phyloP scores from a whole-genome alignment of 163 green algal genomes.

The Scenedesmus sp. region DNA sequence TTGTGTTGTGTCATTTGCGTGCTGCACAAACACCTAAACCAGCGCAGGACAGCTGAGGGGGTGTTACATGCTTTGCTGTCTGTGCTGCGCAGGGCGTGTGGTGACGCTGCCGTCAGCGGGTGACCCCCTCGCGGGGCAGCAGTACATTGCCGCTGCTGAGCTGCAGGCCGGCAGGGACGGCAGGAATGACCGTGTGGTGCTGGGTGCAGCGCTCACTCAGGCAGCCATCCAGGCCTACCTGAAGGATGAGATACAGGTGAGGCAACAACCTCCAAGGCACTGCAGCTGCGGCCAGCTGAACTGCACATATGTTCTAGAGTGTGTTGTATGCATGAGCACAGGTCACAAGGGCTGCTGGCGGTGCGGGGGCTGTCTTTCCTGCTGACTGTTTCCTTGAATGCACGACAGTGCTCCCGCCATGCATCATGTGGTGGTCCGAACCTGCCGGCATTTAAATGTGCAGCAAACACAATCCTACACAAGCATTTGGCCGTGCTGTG shows the following conservation, averaged over 20 bases:
- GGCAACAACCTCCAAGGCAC: not conserved
- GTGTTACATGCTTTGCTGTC: not conserved
- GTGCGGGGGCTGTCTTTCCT: too few species aligned
- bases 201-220: slow-evolving; percentile 41
- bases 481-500: not conserved
- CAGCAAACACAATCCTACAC: too few species aligned
- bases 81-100: slow-evolving; percentile 40
- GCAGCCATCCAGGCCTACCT: slow-evolving; percentile 48
- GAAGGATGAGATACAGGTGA: slow-evolving; percentile 42
- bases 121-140: slow-evolving; percentile 50
- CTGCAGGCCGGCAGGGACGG: slow-evolving; percentile 37
- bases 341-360: too few species aligned
- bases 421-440: too few species aligned
- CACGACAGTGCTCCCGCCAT: too few species aligned
- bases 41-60: not conserved
- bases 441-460: too few species aligned
- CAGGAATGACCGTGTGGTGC: slow-evolving; percentile 28
- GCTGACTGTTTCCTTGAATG: too few species aligned
- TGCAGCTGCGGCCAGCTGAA: not conserved
- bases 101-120: slow-evolving; percentile 37
- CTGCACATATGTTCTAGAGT: not conserved
- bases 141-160: slow-evolving; percentile 55
- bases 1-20: not conserved
- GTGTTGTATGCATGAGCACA: too few species aligned
- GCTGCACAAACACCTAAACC: not conserved